Evolutionary conservation across 1,284 basidiomycete genomes (phyloP).

Genomic region (Pisolithus thermaeus): DNA sequence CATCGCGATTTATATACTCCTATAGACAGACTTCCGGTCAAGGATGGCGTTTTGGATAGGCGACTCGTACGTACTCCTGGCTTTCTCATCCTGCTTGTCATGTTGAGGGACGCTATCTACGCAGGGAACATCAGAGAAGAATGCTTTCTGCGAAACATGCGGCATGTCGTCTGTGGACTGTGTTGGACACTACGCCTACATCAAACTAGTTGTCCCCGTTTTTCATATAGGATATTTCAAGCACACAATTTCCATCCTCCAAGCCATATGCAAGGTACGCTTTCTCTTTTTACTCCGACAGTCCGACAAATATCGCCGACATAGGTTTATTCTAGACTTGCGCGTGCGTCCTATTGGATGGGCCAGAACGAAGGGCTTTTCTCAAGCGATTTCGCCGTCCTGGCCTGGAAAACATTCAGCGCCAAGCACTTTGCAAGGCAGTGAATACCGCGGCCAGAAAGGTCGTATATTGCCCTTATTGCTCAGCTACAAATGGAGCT

Average conservation of each 20-base stretch:
- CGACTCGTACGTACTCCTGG: conserved; percentile 59
- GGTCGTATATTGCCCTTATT: conserved; percentile 89
- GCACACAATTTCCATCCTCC: conserved; percentile 89
- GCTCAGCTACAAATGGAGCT: conserved; percentile 88
- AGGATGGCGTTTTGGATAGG: conserved; percentile 86
- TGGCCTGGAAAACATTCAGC: conserved; percentile 90
- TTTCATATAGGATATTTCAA: conserved; percentile 99
- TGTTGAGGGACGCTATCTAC: neutral
- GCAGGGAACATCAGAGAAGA: conserved; percentile 95
- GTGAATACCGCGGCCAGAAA: conserved; percentile 90
- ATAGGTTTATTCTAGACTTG: conserved; percentile 61
- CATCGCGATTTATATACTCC: conserved; percentile 86
- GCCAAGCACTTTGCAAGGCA: conserved; percentile 82
- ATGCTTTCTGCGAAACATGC: conserved; percentile 91
- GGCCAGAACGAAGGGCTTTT: conserved; percentile 79
- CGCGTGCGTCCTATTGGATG: conserved; percentile 88
- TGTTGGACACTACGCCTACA: conserved; percentile 97
- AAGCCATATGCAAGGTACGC: conserved; percentile 92
- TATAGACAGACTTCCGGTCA: conserved; percentile 77
- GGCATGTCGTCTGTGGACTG: conserved; percentile 91
- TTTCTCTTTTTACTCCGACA: neutral
- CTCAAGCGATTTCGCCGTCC: conserved; percentile 88
- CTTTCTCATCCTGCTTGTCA: conserved; percentile 1
- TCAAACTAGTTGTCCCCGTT: conserved; percentile 93
- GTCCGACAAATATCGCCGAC: conserved; percentile 3